Evolutionary conservation across 352 stramenopile genomes (phyloP), one percentile per base, ranked within the genome.

Genomic region (Phytophthora sansomeana): DNA sequence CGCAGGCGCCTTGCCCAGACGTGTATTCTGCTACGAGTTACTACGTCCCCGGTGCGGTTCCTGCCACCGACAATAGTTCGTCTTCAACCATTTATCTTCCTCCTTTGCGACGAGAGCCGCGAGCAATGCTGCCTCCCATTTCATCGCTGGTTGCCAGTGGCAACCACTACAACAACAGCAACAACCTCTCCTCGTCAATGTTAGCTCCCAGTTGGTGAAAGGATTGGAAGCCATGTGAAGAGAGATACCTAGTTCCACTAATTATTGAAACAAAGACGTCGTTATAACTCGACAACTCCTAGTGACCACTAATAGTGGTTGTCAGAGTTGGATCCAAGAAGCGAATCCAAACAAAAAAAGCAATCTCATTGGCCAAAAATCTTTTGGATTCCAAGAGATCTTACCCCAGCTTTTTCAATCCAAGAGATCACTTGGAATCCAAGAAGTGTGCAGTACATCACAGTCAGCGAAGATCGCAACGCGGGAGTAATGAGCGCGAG

Each of bases 51-150:
- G 24, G 43, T 38, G 39, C 38, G 32, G 46, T 63, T 47, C 36
- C 48, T 60, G 58, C 51, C n/a, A 32, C 21, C 33, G 58, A 13
- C 24, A 44, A 3, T 42, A 30, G 14, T 43, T 30, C 49, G n/a
- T 39, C 47, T 32, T 26, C 48, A 41, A 5, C 36, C 11, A 67
- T 72, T 53, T 36, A 65, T 5, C 30, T 88, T 49, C 79, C 79
- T 38, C 75, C 77, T 7, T 44, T 88, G 30, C 77, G 69, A 30
- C 55, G 32, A 35, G 78, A 85, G 49, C 24, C 61, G 10, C 66
- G 71, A 38, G 53, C 63, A 54, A 6, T 86, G 48, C 54, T 88
- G n/a, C 80, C 80, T 38, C 75, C 80, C 10, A 83, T 88, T 69
- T 82, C 80, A 52, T 88, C 80, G n/a, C 60, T 88, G 0, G 73